phyloP scores from a whole-genome alignment of 2,329 filamentous ascomycete genomes.

The Aspergillus candidus region DNA sequence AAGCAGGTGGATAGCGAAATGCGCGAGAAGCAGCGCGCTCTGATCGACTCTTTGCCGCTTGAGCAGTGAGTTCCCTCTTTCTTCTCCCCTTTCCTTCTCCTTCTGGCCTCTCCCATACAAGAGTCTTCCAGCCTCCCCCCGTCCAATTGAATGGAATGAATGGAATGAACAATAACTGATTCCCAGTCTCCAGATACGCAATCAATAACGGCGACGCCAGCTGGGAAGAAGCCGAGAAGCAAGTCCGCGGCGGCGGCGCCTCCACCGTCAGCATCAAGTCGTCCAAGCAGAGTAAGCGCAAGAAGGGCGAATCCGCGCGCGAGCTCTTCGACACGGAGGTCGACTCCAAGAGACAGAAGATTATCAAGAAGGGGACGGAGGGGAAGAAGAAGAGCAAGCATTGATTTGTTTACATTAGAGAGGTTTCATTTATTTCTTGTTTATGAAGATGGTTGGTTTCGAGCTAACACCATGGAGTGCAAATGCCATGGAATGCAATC shows the following conservation, averaged over 20 bases:
- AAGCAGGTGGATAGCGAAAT: slow-evolving; percentile 67
- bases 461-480: too few relatives aligned
- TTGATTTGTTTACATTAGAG: slow-evolving; percentile 6
- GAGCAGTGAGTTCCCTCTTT: slow-evolving; percentile 60
- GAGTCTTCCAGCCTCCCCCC: background rate
- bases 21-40: slow-evolving; percentile 71
- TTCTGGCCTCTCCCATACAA: slow-evolving; percentile 3
- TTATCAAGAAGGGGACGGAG: slow-evolving; percentile 41
- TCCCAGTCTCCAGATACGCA: slow-evolving; percentile 36
- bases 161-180: slow-evolving; percentile 37
- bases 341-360: slow-evolving; percentile 39
- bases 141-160: too few relatives aligned
- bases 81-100: background rate
- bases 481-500: too few relatives aligned
- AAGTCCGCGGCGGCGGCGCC: slow-evolving; percentile 55
- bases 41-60: slow-evolving; percentile 85
- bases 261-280: slow-evolving; percentile 70
- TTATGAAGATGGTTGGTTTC: slow-evolving; percentile 7
- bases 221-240: slow-evolving; percentile 64
- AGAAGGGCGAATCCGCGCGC: slow-evolving; percentile 54
- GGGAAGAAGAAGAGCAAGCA: slow-evolving; percentile 29
- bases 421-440: slow-evolving; percentile 4
- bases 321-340: slow-evolving; percentile 43
- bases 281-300: slow-evolving; percentile 64
- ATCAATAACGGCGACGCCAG: slow-evolving; percentile 43